Base-by-base conservation (phyloP, 2,329 filamentous ascomycete genomes). In the Microsporum ferrugineum region DNA sequence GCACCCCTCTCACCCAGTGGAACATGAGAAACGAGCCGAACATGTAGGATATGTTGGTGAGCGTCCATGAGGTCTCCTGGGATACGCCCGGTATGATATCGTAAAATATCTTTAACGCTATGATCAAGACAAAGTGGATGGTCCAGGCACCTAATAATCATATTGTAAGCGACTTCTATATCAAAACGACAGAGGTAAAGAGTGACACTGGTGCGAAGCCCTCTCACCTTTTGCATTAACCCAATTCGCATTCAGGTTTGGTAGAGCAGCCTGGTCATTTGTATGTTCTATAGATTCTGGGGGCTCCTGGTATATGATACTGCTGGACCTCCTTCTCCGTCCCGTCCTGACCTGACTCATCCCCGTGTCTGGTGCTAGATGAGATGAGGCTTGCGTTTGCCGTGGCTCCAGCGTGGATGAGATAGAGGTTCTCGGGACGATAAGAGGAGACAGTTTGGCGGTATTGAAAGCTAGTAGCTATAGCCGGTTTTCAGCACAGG, bases 1-100 rank as follows among this genome's bases (percentile, higher is more conserved):
- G 94, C 55, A 97, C 90, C 68, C 94, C 94, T 72, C 92, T 90
- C 68, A 99, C 94, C 81, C 90, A 96, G 78, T 99, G 94, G 78
- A 99, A 99, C 94, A 99, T 99, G 76, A 99, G 84, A 76, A 97
- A 99, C 47, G 92, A 96, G 70, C 91, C 91, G 71, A 94, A 88
- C 91, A 97, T 97, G 82, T 99, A 99, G 58, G 91, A 91, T 75
- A 97, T 95, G 77, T 99, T 99, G 75, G 91, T 96, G 68, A 99
- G 80, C 8, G 94, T 99, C 94, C 94, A 99, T 64, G 92, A 97
- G 45, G 91, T 95, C 78, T 99, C 94, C 77, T 97, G 94, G 38
- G 92, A 95, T 68, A 97, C 88, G 67, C 91, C 91, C 17, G 94
- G 94, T 64, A 99, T 88, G 71, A 96, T 92, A 76, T 96, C 91